Conservation (phyloP, 1,284 basidiomycete genomes). For the Crucibulum parvulum region DNA sequence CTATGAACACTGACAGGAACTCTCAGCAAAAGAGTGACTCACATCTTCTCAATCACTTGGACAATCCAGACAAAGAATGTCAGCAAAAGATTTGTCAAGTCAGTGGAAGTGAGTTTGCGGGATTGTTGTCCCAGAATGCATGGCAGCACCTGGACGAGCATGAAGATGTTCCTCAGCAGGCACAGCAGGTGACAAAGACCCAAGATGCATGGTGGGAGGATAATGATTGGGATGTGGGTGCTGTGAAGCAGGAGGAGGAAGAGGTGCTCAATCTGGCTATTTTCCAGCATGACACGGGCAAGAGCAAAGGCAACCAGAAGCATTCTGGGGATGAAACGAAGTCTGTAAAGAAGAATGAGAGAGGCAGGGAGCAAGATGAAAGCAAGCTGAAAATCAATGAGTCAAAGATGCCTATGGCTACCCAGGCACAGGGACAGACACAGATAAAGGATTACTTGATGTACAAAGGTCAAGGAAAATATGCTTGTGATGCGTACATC, state of each 20-base stretch:
- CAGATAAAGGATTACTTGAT: slow-evolving; percentile 47
- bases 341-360: not conserved
- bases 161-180: not conserved
- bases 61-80: too few relatives aligned
- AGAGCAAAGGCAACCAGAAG: too few relatives aligned
- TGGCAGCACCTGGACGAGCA: not conserved
- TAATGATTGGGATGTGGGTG: too few relatives aligned
- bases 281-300: too few relatives aligned
- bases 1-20: too few relatives aligned
- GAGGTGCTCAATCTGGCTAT: too few relatives aligned
- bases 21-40: too few relatives aligned
- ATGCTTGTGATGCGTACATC: slow-evolving; percentile 36
- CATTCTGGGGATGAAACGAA: too few relatives aligned
- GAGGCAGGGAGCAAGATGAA: not conserved
- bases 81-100: not conserved
- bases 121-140: not conserved
- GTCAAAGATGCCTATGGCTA: slow-evolving; percentile 23
- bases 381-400: slow-evolving; percentile 14
- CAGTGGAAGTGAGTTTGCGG: not conserved
- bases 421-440: slow-evolving; percentile 21
- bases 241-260: too few relatives aligned
- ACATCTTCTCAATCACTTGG: too few relatives aligned
- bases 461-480: slow-evolving; percentile 59
- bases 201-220: too few relatives aligned
- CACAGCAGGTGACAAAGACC: not conserved